A percentile compares a stretch with the other conserved stretches of the same genome.
These are phyloP conservation scores for Ophiosphaerella narmari DNA, from an alignment of 2,329 filamentous ascomycete genomes.

Conservation along the genomic window DNA sequence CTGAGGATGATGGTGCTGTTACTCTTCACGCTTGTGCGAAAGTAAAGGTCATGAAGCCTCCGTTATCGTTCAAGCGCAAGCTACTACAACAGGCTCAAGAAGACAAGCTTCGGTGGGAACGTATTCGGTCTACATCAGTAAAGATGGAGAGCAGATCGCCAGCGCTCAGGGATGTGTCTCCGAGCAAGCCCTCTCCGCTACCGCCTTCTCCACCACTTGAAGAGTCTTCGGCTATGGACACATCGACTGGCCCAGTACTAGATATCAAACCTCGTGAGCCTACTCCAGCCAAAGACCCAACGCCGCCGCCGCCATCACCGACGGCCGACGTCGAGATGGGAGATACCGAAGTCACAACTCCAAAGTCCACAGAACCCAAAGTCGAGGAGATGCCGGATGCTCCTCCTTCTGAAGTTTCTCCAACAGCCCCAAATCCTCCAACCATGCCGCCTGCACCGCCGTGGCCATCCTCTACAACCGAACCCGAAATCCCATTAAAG, in stretches of 20 bases:
- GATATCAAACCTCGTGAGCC: slow-evolving; percentile 24
- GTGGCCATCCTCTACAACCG: slow-evolving; percentile 25
- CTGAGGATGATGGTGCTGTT: slow-evolving; percentile 22
- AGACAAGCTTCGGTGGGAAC: slow-evolving; percentile 44
- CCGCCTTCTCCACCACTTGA: slow-evolving; percentile 31
- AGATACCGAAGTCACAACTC: slow-evolving; percentile 16
- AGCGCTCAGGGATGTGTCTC: slow-evolving; percentile 37
- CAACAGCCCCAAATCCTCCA: slow-evolving; percentile 32
- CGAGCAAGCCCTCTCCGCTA: slow-evolving; percentile 38
- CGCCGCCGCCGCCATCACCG: slow-evolving; percentile 20
- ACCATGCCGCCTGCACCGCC: slow-evolving; percentile 43
- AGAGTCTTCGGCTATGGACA: slow-evolving; percentile 33
- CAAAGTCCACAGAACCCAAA: slow-evolving; percentile 25
- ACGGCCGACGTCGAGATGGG: slow-evolving; percentile 23
- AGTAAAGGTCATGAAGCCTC: slow-evolving; percentile 31
- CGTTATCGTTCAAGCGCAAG: slow-evolving; percentile 43
- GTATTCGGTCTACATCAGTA: slow-evolving; percentile 41
- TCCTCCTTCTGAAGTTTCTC: slow-evolving; percentile 18
- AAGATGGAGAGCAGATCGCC: slow-evolving; percentile 42
- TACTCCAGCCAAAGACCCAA: slow-evolving; percentile 29
- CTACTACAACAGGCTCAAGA: slow-evolving; percentile 46
- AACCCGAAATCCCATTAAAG: slow-evolving; percentile 16
- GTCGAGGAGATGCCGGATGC: slow-evolving; percentile 39
- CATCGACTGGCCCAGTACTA: slow-evolving; percentile 23
- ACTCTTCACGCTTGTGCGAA: slow-evolving; percentile 16